Conservation (phyloP, 2,329 filamentous ascomycete species). For the Monosporascus sp. region DNA sequence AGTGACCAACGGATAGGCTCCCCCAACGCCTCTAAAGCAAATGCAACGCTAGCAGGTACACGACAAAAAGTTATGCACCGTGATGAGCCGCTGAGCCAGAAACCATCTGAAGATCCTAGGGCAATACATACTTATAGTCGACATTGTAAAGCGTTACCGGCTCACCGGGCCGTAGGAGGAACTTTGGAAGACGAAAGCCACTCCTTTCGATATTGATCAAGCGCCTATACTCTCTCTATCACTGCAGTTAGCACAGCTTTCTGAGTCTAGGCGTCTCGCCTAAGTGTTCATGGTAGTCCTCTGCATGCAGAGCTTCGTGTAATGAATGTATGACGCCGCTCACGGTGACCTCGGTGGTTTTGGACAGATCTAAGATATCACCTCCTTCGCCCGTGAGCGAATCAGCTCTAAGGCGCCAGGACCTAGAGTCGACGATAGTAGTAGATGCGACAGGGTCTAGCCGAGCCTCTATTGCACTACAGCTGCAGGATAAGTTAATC, state of each 20-base stretch:
- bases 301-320: neutral
- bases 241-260: neutral
- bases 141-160: neutral
- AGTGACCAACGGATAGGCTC: neutral
- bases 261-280: neutral
- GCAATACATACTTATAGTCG: neutral
- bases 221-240: neutral
- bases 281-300: neutral
- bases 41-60: neutral
- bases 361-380: too few species aligned
- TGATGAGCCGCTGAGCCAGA: neutral
- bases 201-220: neutral
- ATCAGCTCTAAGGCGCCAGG: neutral
- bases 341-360: neutral
- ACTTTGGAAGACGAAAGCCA: neutral
- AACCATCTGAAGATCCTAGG: neutral
- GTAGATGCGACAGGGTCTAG: neutral
- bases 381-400: neutral
- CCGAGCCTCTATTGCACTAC: neutral
- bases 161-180: too few species aligned
- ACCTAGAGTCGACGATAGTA: neutral
- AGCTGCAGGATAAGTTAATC: neutral
- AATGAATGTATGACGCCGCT: neutral
- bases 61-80: neutral
- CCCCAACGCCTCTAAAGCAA: neutral